A percentile compares a stretch with the other conserved stretches of the same genome.
These are phyloP conservation scores for Phytophthora sp. DNA, from an alignment of 352 stramenopile species.

Conservation along the genomic window DNA sequence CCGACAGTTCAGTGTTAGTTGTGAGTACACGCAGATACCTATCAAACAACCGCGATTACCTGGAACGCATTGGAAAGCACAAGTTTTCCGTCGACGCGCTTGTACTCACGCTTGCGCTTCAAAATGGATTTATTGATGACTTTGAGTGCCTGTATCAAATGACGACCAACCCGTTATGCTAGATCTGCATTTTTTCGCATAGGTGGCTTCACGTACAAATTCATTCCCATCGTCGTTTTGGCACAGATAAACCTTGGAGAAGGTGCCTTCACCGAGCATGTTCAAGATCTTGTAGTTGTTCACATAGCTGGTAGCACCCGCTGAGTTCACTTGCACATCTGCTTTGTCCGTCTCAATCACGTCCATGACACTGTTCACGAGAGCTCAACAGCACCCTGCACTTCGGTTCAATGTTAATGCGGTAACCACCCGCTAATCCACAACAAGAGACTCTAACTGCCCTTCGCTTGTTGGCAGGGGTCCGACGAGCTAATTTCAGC, in stretches of 20 bases:
- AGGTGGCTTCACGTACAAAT: slow-evolving; percentile 66
- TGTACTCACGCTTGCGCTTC: slow-evolving; percentile 86
- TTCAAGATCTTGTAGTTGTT: slow-evolving; percentile 74
- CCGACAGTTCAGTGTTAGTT: too few species aligned
- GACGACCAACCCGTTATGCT: too few species aligned
- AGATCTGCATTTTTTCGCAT: too few species aligned
- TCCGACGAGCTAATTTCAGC: slow-evolving; percentile 5
- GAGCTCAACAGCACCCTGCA: not conserved
- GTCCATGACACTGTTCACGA: slow-evolving; percentile 17
- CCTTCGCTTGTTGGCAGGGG: not conserved
- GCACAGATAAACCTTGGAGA: slow-evolving; percentile 82
- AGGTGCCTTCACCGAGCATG: slow-evolving; percentile 77
- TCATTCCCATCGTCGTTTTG: slow-evolving; percentile 48
- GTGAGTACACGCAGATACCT: too few species aligned
- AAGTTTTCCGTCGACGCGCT: slow-evolving; percentile 76
- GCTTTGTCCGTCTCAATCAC: slow-evolving; percentile 75
- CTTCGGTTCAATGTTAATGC: not conserved
- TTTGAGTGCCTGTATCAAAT: slow-evolving; percentile 68
- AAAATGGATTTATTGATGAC: slow-evolving; percentile 88
- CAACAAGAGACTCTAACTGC: not conserved
- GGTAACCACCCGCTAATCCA: not conserved
- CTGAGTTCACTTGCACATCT: slow-evolving; percentile 65
- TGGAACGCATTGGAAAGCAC: slow-evolving; percentile 79
- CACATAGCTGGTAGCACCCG: slow-evolving; percentile 65
- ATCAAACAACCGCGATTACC: too few species aligned